These are phyloP conservation scores for Termitomyces sp. DNA, from an alignment of 768 basidiomycete species.

Conservation along the genomic window DNA sequence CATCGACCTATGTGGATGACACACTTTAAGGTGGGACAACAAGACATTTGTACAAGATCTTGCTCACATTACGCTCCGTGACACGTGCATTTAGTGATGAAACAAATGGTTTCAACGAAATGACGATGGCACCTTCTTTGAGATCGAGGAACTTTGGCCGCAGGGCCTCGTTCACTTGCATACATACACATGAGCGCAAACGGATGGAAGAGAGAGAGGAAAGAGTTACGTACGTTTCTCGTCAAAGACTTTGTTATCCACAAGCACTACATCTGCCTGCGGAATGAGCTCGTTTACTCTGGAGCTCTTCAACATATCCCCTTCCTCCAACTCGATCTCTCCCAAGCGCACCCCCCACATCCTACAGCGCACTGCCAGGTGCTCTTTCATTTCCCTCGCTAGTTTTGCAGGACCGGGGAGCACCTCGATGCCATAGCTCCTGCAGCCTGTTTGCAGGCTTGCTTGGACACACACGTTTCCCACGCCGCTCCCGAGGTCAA, in stretches of 20 bases:
- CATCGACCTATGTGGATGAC: conserved; percentile 49
- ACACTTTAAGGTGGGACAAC: background rate
- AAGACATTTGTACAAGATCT: background rate
- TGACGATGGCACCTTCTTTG: conserved; percentile 87
- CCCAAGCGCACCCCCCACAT: conserved; percentile 90
- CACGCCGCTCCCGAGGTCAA: conserved; percentile 86
- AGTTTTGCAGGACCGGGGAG: conserved; percentile 76
- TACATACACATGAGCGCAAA: conserved; percentile 7
- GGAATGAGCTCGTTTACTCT: conserved; percentile 67
- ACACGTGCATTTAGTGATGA: conserved; percentile 67
- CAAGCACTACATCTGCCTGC: conserved; percentile 87
- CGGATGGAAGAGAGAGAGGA: background rate
- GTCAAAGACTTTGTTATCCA: conserved; percentile 84
- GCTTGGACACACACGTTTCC: conserved; percentile 84
- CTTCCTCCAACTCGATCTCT: conserved; percentile 75
- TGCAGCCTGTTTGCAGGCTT: conserved; percentile 75
- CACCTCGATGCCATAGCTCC: conserved; percentile 75
- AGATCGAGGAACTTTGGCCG: conserved; percentile 90
- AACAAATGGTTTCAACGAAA: conserved; percentile 86
- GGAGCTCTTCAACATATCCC: conserved; percentile 74
- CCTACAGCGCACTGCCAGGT: conserved; percentile 71
- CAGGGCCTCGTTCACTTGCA: conserved; percentile 79
- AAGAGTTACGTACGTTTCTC: conserved; percentile 54
- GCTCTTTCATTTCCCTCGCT: conserved; percentile 70
- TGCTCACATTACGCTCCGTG: conserved; percentile 76